These are phyloP conservation scores for Tardiomyces digboiensis DNA, from an alignment of 1,139 yeast species.

Conservation along the genomic window DNA sequence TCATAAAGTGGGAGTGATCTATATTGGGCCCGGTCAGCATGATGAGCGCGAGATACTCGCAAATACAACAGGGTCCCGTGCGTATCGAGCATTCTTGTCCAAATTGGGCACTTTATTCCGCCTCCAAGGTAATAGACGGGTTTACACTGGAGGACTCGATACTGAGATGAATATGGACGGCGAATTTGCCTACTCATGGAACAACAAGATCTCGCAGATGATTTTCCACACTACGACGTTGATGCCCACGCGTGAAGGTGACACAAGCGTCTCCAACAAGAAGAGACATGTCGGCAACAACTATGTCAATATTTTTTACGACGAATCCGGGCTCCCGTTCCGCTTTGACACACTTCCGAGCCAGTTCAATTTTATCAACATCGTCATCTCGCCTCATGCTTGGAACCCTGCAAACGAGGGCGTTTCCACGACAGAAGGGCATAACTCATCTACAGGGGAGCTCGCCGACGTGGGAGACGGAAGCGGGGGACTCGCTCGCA, in stretches of 20 bases:
- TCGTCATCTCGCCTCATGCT: conserved; percentile 64
- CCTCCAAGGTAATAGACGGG: conserved; percentile 42
- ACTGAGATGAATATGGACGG: conserved; percentile 65
- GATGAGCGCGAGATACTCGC: conserved; percentile 55
- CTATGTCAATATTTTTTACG: conserved; percentile 70
- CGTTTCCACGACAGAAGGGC: neutral
- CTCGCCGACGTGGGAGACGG: neutral
- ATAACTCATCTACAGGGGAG: neutral
- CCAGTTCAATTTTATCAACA: conserved; percentile 75
- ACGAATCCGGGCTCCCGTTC: conserved; percentile 61
- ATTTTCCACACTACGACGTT: conserved; percentile 73
- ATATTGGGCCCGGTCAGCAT: conserved; percentile 59
- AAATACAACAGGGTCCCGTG: conserved; percentile 55
- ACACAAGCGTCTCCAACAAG: conserved; percentile 43
- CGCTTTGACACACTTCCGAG: conserved; percentile 64
- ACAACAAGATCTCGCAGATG: conserved; percentile 59
- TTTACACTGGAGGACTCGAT: conserved; percentile 77
- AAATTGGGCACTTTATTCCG: conserved; percentile 50
- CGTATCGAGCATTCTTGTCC: conserved; percentile 49
- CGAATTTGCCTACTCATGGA: conserved; percentile 64
- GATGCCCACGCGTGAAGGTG: conserved; percentile 52
- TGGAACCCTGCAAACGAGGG: conserved; percentile 9
- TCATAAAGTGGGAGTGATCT: conserved; percentile 70
- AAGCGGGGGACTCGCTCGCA: conserved; percentile 2
- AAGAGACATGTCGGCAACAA: conserved; percentile 85